Conservation (phyloP, 1,284 basidiomycete species). For the Singerocomus inundabilis region DNA sequence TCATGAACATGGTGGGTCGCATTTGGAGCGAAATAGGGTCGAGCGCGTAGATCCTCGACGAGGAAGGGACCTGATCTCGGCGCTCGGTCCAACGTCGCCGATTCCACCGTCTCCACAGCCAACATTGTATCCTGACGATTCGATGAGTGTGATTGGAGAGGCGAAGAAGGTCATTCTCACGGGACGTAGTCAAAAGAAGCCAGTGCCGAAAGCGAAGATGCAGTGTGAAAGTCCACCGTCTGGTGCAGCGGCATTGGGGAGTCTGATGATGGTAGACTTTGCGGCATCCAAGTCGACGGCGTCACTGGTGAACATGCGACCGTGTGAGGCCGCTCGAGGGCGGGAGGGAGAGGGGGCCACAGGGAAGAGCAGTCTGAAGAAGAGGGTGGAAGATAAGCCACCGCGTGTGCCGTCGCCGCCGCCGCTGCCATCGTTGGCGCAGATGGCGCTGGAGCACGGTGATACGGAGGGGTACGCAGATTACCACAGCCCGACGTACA, state of each 20-base stretch:
- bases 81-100: conserved; percentile 50
- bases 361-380: conserved; percentile 27
- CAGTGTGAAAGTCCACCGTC: conserved; percentile 35
- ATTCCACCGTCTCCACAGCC: conserved; percentile 49
- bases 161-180: conserved; percentile 30
- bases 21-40: conserved; percentile 28
- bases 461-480: conserved; percentile 60
- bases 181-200: conserved; percentile 35
- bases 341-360: conserved; percentile 15
- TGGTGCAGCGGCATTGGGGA: conserved; percentile 50
- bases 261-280: conserved; percentile 58
- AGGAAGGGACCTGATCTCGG: conserved; percentile 50
- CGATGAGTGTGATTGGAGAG: conserved; percentile 56
- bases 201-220: conserved; percentile 24
- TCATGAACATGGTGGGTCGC: conserved; percentile 32
- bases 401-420: conserved; percentile 76
- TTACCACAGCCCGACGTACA: conserved; percentile 78
- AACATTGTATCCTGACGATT: conserved; percentile 70
- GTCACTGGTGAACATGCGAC: conserved; percentile 35
- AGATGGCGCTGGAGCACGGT: conserved; percentile 68
- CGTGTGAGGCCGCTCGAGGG: conserved; percentile 25
- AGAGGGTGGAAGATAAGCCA: conserved; percentile 54
- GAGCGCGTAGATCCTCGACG: conserved; percentile 45
- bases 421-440: conserved; percentile 66
- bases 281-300: conserved; percentile 37